A percentile compares a stretch with the other conserved stretches of the same genome.
These are phyloP conservation scores for Euphorbia pulcherrima DNA, from an alignment of 345 rosid species.

Conservation along the genomic window DNA sequence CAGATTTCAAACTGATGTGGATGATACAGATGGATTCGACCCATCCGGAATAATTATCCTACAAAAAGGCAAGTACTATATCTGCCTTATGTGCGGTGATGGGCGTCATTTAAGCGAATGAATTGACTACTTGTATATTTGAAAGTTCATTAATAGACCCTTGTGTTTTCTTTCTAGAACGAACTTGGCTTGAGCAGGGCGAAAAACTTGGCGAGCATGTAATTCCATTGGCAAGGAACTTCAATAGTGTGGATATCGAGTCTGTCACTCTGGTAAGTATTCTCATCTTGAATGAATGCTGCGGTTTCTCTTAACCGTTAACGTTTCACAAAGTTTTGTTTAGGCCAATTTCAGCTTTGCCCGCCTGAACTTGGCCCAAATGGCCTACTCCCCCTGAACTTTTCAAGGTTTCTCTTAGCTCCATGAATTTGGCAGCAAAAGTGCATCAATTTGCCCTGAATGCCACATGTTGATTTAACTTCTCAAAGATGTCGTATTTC, in stretches of 20 bases:
- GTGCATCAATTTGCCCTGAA: too few relatives aligned
- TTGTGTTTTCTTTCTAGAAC: slow-evolving; percentile 38
- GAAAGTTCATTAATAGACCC: neutral
- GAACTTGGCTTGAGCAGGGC: slow-evolving; percentile 89
- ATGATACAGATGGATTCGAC: slow-evolving; percentile 86
- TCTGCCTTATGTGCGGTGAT: neutral
- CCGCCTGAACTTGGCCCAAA: too few relatives aligned
- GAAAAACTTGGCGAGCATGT: slow-evolving; percentile 81
- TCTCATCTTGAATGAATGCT: neutral
- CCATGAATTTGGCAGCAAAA: too few relatives aligned
- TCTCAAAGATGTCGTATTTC: too few relatives aligned
- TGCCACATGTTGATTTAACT: too few relatives aligned
- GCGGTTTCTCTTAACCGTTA: neutral
- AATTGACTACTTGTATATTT: neutral
- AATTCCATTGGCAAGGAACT: slow-evolving; percentile 85
- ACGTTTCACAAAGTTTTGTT: too few relatives aligned
- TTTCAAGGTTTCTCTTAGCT: too few relatives aligned
- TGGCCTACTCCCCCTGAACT: too few relatives aligned
- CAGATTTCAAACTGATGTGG: slow-evolving; percentile 75
- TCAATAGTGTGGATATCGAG: slow-evolving; percentile 68
- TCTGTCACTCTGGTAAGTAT: slow-evolving; percentile 47
- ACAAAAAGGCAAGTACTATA: slow-evolving; percentile 58
- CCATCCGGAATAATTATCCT: slow-evolving; percentile 90
- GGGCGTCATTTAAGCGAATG: neutral
- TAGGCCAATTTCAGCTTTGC: too few relatives aligned